Base-by-base conservation (phyloP, 1,139 yeast species). In the Suhomyces coccinellae region DNA sequence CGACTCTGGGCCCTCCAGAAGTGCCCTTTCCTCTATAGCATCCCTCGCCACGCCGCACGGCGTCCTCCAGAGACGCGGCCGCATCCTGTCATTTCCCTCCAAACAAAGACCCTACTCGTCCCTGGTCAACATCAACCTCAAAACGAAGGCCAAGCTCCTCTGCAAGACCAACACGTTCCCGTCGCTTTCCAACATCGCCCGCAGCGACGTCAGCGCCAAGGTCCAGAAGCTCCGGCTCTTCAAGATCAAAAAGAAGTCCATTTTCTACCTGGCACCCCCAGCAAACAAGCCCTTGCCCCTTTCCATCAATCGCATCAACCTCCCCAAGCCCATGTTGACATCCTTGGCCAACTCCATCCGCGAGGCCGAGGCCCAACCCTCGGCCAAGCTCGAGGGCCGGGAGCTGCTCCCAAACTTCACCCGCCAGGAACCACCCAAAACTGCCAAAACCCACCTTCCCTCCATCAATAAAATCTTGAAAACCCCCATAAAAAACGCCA, bases 381-480 rank as follows among this genome's bases (percentile, higher is more conserved):
- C 14, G n/a, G 28, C 17, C 26, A 44, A 43, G 12, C 28, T 33
- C 7, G n/a, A 36, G 17, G 20, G 8, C 31, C 33, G 46, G 14
- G 41, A 43, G 14, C 24, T 33, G 5, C 43, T 48, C 16, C 53
- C 53, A 3, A 38, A 44, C 22, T 30, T 44, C 22, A 11, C 33
- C 16, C 40, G 36, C 20, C 24, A 16, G 13, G 41, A 40, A 11
- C 12, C 43, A 11, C 17, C 32, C 30, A 28, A 26, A 11, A 7
- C 36, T 26, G 17, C 35, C 48, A 39, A 38, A 40, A 40, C 46
- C 35, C 44, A 38, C 35, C 60, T 70, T 43, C 79, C 79, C 22
- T 62, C 77, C 24, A 73, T 74, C 44, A 70, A 69, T 51, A 73
- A 71, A 51, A 73, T 74, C 42, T 66, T 74, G 55, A 72, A 72